Conservation (phyloP, 2,329 filamentous ascomycete species). For the Cladosporium austrohemisphaericum region DNA sequence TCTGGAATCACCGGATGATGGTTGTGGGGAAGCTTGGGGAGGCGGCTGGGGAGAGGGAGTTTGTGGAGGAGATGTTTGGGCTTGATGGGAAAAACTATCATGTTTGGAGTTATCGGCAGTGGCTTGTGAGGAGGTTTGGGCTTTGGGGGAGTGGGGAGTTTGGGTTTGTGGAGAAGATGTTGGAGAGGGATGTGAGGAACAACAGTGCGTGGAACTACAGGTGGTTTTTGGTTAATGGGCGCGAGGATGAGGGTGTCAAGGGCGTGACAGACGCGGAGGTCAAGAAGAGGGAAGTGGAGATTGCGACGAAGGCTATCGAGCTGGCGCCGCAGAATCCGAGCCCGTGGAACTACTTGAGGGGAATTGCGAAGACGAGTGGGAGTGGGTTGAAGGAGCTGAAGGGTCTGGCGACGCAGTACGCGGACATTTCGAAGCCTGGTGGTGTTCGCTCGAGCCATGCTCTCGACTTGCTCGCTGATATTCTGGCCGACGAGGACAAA, state of each 20-base stretch:
- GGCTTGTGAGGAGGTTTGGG: slow-evolving; percentile 63
- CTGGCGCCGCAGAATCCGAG: slow-evolving; percentile 90
- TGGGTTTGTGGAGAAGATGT: slow-evolving; percentile 64
- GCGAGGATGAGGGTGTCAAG: slow-evolving; percentile 36
- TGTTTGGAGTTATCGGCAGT: slow-evolving; percentile 92
- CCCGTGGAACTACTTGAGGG: slow-evolving; percentile 87
- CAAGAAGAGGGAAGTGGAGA: slow-evolving; percentile 68
- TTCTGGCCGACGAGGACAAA: slow-evolving; percentile 50
- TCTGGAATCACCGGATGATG: slow-evolving; percentile 69
- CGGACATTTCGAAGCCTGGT: slow-evolving; percentile 45
- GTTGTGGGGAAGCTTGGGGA: slow-evolving; percentile 51
- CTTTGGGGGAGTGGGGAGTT: slow-evolving; percentile 59
- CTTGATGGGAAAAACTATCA: slow-evolving; percentile 97
- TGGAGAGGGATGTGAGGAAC: slow-evolving; percentile 81
- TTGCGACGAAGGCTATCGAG: slow-evolving; percentile 65
- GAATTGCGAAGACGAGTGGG: slow-evolving; percentile 65
- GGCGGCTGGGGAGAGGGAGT: slow-evolving; percentile 58
- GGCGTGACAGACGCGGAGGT: slow-evolving; percentile 48
- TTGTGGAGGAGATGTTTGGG: slow-evolving; percentile 75
- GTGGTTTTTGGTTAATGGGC: slow-evolving; percentile 84
- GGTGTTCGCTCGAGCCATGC: slow-evolving; percentile 59
- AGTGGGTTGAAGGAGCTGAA: slow-evolving; percentile 48
- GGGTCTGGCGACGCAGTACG: slow-evolving; percentile 54
- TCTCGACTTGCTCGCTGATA: slow-evolving; percentile 68
- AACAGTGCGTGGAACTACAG: slow-evolving; percentile 98